Base-by-base conservation (phyloP, 768 basidiomycete species). In the Cystoderma amianthinum region DNA sequence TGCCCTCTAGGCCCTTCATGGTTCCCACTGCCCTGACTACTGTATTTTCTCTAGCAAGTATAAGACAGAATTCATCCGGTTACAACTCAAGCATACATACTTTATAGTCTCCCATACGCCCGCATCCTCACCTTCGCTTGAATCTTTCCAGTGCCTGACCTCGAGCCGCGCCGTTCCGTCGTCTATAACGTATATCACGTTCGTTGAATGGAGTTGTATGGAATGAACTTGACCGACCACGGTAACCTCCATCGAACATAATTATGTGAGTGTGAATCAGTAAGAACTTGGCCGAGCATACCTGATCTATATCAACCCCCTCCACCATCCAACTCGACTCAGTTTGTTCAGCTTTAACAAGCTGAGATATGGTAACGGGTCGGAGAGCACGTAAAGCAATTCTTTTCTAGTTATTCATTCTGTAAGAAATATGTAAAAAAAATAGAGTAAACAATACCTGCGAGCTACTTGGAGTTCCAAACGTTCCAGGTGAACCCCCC, bases 311-410 rank as follows among this genome's bases (percentile, higher is more conserved):
- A 46, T 93, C 85, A 2, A 71, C 62, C 20, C 80, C 85, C 43
- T 92, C 92, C 24, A 98, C 69, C 44, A 71, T 70, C 80, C 91
- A 96, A 44, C 93, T 90, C 1, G 83, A 71, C 55, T 95, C 88
- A 4, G 82, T 72, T 66, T 94, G 92, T n/a, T 64, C 70, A 1
- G 93, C 85, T 49, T 76, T 73, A 24, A 68, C 55, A 34, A 96
- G 69, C 55, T 95, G 92, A 38, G 41, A 28, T 17, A 19, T n/a
- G 30, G 41, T 42, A 5, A 42, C 30, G 7, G 41, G 32, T 33
- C 41, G 30, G 13, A 42, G 33, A 9, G 41, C 24, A 18, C 34
- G 41, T 4, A 25, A 42, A 15, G 32, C 32, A 18, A 34, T 36
- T n/a, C 28, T 15, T 18, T 13, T n/a, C 17, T 16, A 12, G n/a